A percentile compares a stretch with the other conserved stretches of the same genome.
phyloP scores from a whole-genome alignment of 495 filamentous ascomycete genomes.

The Penicillium robsamsonii region DNA sequence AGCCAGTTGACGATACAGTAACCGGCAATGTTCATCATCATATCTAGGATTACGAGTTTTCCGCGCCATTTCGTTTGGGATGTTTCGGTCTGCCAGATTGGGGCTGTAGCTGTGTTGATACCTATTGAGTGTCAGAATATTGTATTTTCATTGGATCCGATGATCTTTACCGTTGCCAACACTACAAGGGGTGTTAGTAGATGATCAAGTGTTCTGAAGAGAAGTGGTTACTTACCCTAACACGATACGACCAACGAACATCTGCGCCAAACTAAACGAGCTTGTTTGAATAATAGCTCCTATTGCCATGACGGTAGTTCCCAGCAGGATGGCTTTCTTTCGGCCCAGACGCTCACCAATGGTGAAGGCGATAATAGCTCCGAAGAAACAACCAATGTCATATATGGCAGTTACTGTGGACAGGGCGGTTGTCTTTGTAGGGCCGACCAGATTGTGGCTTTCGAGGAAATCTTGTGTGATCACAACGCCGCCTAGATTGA shows the following conservation, averaged over 20 bases:
- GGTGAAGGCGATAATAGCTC: constrained; percentile 49
- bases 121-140: background rate
- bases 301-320: constrained; percentile 57
- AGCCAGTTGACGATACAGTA: constrained; percentile 56
- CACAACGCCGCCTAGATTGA: constrained; percentile 48
- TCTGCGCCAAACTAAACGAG: constrained; percentile 56
- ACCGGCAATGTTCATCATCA: constrained; percentile 60
- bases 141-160: background rate
- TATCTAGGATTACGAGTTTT: constrained; percentile 58
- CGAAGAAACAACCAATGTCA: constrained; percentile 61
- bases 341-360: constrained; percentile 57
- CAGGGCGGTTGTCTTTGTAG: constrained; percentile 47
- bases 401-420: constrained; percentile 63
- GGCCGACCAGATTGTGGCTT: constrained; percentile 46
- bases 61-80: constrained; percentile 58
- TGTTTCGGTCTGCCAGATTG: constrained; percentile 65
- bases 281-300: constrained; percentile 59
- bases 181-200: constrained; percentile 18
- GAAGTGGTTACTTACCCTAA: constrained; percentile 28
- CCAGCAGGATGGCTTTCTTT: constrained; percentile 55
- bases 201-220: background rate
- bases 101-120: constrained; percentile 61
- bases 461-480: constrained; percentile 57
- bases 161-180: constrained; percentile 55
- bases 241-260: constrained; percentile 62